Conservation (phyloP, 2,329 filamentous ascomycete genomes). For the Calonectria pteridis region DNA sequence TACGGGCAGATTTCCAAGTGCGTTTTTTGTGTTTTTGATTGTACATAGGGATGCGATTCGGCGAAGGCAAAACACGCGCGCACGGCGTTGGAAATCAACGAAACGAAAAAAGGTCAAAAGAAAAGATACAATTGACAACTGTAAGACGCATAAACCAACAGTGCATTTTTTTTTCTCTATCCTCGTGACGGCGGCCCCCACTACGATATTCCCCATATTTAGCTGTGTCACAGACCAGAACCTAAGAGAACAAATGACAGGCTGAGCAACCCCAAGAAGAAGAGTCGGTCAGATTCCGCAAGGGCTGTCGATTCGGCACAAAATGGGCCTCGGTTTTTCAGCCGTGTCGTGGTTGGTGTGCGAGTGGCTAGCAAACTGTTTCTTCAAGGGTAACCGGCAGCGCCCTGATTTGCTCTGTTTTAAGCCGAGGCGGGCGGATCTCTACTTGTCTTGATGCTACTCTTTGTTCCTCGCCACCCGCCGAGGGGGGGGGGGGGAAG, state of each 20-base stretch:
- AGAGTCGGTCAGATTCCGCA: slow-evolving; percentile 8
- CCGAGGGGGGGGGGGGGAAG: background rate
- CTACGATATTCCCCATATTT: background rate
- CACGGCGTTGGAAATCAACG: slow-evolving; percentile 1
- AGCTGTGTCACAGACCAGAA: slow-evolving; percentile 3
- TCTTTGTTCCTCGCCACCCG: background rate
- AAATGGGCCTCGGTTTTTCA: background rate
- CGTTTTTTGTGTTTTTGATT: slow-evolving; percentile 21
- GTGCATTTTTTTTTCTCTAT: background rate
- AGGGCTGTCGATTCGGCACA: background rate
- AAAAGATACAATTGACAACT: background rate
- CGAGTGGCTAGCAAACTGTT: background rate
- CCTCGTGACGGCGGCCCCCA: background rate
- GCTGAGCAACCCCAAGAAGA: background rate
- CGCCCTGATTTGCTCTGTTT: background rate
- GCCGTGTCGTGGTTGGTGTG: background rate
- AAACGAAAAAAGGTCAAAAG: slow-evolving; percentile 7
- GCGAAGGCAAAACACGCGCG: slow-evolving; percentile 10
- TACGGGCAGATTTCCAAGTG: slow-evolving; percentile 22
- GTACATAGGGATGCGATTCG: slow-evolving; percentile 20
- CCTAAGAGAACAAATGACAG: background rate
- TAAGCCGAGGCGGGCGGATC: background rate
- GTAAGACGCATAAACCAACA: background rate
- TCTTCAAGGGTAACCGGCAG: background rate
- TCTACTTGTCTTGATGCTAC: background rate